Base-by-base conservation (phyloP, 2,329 filamentous ascomycete genomes). In the Arthroderma sp. region DNA sequence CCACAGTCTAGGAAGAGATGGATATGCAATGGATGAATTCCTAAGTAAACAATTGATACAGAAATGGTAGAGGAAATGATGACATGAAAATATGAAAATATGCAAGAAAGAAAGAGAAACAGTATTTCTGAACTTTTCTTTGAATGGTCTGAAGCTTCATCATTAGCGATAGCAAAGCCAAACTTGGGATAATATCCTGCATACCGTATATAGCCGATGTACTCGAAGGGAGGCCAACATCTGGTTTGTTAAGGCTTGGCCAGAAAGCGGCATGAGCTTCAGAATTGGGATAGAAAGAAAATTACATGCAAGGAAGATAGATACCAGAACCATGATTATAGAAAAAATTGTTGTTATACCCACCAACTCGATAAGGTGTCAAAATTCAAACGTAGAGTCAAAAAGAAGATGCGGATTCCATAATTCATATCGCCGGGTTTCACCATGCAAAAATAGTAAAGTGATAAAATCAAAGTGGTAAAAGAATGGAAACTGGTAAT, bases 351-450 rank as follows among this genome's bases (percentile, higher is more conserved):
- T 22, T 22, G 15, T 22, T 22, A 22, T 22, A 22, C 15, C 15
- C 15, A 22, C 15, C 15, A 22, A 22, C 15, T 22, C 15, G 15
- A 34, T 34, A 34, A 34, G 8, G 8, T 9, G 11, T 11, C 32
- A 9, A 34, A 34, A 34, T 34, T 34, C 32, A 34, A 11, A 34
- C 8, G 11, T 34, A 34, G 32, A 34, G 8, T 8, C 11, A 34
- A 11, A 34, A 34, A 34, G 11, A 34, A 34, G 11, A 9, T 9
- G 8, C 32, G 32, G 11, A 34, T 29, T 43, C 33, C 40, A 30
- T 43, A 28, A 29, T 36, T 28, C 33, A 43, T 36, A 36, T 43
- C 32, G 15, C 39, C 39, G 6, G 29, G 29, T 31, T 41, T 32
- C 10, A n/a, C 9, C 6, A 29, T n/a, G 31, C 29, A 27, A 42